Conservation (phyloP, 257 asterid species). For the Fraxinus americana region DNA sequence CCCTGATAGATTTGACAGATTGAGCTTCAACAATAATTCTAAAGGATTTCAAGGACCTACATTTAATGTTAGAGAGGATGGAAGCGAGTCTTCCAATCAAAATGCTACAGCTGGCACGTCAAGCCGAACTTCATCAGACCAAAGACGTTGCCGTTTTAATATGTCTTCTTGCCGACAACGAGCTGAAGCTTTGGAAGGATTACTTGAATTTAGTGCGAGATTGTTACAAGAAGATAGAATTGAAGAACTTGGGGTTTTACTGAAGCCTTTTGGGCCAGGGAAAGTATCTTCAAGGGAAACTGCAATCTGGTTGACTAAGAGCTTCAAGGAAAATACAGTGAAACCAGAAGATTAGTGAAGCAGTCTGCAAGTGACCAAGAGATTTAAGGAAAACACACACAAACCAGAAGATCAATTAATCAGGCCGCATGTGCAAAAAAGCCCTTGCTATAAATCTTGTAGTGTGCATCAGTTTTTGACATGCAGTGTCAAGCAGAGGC, state of each 20-base stretch:
- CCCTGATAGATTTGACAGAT: conserved; percentile 51
- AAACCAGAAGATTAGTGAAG: conserved; percentile 49
- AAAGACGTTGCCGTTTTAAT: conserved; percentile 64
- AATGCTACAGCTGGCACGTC: conserved; percentile 93
- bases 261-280: conserved; percentile 85
- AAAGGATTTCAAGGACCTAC: conserved; percentile 49
- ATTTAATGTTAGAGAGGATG: conserved; percentile 44
- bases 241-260: conserved; percentile 79
- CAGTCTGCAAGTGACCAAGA: conserved; percentile 36
- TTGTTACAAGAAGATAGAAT: conserved; percentile 72
- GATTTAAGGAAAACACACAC: conserved; percentile 41
- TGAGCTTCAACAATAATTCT: conserved; percentile 56
- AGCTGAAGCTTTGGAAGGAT: conserved; percentile 91
- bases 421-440: conserved; percentile 25
- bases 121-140: conserved; percentile 80
- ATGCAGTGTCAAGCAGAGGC: conserved; percentile 36
- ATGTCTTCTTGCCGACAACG: conserved; percentile 80
- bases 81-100: conserved; percentile 75
- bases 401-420: conserved; percentile 27
- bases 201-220: conserved; percentile 90
- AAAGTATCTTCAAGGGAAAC: conserved; percentile 95
- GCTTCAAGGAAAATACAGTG: conserved; percentile 70
- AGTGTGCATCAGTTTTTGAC: conserved; percentile 33
- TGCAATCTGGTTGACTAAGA: conserved; percentile 89
- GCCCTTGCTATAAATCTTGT: conserved; percentile 22